phyloP scores from a whole-genome alignment of 2,329 filamentous ascomycete species.

The Fusarium subglutinans region DNA sequence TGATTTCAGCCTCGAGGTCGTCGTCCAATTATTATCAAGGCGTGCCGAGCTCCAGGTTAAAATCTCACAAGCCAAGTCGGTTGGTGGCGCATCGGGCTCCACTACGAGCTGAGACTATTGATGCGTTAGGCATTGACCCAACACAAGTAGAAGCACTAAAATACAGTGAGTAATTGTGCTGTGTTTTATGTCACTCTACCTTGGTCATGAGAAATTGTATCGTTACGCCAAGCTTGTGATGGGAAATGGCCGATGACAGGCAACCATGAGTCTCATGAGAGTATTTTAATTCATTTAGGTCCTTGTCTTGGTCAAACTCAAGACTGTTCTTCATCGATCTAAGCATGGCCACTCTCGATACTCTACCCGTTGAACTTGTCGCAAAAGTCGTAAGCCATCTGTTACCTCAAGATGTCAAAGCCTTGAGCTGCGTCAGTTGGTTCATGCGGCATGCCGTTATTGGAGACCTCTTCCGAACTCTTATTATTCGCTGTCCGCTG shows the following conservation, averaged over 20 bases:
- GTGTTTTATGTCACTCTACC: not conserved
- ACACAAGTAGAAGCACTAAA: not conserved
- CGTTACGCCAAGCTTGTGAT: not conserved
- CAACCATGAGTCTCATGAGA: not conserved
- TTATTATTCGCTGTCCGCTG: not conserved
- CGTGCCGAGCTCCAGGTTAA: not conserved
- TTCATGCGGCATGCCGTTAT: not conserved
- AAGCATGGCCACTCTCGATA: not conserved
- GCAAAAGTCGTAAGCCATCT: not conserved
- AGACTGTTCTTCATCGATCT: fast-evolving
- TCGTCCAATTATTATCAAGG: not conserved
- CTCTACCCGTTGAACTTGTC: not conserved
- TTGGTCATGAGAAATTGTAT: fast-evolving
- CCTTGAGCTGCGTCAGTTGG: not conserved
- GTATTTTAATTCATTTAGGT: not conserved
- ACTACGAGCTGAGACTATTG: not conserved
- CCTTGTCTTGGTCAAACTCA: fast-evolving
- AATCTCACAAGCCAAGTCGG: not conserved
- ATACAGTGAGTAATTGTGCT: fast-evolving
- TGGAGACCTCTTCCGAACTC: not conserved
- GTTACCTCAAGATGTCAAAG: not conserved
- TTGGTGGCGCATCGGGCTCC: not conserved
- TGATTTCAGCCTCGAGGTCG: not conserved
- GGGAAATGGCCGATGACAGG: not conserved
- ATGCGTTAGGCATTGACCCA: not conserved